Conservation (phyloP, 2,329 filamentous ascomycete genomes). For the Penicillium oxalicum region DNA sequence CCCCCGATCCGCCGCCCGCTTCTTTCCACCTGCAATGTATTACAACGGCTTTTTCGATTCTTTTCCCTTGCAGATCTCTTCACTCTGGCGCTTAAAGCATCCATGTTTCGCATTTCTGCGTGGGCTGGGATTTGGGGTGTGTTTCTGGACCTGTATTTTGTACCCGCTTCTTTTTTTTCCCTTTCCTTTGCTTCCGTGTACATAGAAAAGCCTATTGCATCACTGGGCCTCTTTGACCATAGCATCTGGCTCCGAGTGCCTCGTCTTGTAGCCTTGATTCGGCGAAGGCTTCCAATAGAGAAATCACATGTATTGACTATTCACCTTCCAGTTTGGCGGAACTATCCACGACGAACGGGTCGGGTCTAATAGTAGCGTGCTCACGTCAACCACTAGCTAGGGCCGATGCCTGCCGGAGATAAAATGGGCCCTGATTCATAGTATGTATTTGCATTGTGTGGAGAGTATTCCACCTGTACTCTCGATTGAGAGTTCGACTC, state of each 20-base stretch:
- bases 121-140: slow-evolving; percentile 36
- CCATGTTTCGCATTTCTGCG: slow-evolving; percentile 36
- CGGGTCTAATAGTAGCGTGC: too few species aligned
- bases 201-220: slow-evolving; percentile 39
- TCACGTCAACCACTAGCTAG: too few species aligned
- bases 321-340: neutral
- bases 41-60: slow-evolving; percentile 31
- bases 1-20: slow-evolving; percentile 19
- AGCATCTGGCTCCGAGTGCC: slow-evolving; percentile 19
- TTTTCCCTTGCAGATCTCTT: slow-evolving; percentile 32
- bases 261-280: slow-evolving; percentile 27
- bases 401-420: too few species aligned
- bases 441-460: too few species aligned
- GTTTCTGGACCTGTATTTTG: slow-evolving; percentile 35
- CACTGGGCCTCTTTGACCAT: slow-evolving; percentile 24
- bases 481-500: too few species aligned
- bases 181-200: slow-evolving; percentile 31
- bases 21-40: slow-evolving; percentile 32
- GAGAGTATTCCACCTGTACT: too few species aligned
- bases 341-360: too few species aligned
- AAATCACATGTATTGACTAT: slow-evolving; percentile 3
- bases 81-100: slow-evolving; percentile 42
- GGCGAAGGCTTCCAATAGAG: slow-evolving; percentile 27
- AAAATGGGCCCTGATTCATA: too few species aligned
- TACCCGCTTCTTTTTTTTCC: slow-evolving; percentile 1